Evolutionary conservation across 2,329 filamentous ascomycete genomes (phyloP).

Genomic region (Raffaelea ambrosiae): DNA sequence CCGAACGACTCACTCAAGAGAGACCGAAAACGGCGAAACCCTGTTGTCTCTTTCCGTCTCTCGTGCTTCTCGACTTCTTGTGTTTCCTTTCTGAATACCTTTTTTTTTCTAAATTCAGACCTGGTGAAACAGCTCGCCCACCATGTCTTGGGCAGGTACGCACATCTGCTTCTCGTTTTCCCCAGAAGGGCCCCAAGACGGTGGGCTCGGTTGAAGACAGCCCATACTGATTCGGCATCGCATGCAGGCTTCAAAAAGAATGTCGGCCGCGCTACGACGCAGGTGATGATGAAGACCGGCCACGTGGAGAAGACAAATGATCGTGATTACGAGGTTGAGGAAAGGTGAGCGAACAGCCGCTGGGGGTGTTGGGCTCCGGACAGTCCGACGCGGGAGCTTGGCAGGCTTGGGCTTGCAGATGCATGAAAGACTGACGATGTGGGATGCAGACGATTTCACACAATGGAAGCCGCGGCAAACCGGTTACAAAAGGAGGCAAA

Average conservation of each 20-base stretch:
- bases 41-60: too few relatives aligned
- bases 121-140: slow-evolving; percentile 11
- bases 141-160: slow-evolving; percentile 41
- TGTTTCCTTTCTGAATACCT: too few relatives aligned
- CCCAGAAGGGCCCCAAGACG: not conserved
- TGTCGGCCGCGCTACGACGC: slow-evolving; percentile 96
- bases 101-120: too few relatives aligned
- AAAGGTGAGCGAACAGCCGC: slow-evolving; percentile 63
- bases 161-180: not conserved
- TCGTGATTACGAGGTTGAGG: slow-evolving; percentile 96
- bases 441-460: slow-evolving; percentile 73
- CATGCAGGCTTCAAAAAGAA: slow-evolving; percentile 77
- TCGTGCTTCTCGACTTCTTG: too few relatives aligned
- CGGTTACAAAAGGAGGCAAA: slow-evolving; percentile 96
- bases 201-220: not conserved
- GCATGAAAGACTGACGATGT: not conserved
- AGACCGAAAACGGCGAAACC: too few relatives aligned
- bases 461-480: slow-evolving; percentile 90
- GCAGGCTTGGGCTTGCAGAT: not conserved
- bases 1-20: too few relatives aligned
- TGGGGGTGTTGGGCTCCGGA: not conserved
- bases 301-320: slow-evolving; percentile 99
- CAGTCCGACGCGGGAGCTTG: not conserved
- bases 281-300: slow-evolving; percentile 99
- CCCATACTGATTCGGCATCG: not conserved